Conservation (phyloP, 2,329 filamentous ascomycete genomes). For the Akanthomyces uredinophilus region DNA sequence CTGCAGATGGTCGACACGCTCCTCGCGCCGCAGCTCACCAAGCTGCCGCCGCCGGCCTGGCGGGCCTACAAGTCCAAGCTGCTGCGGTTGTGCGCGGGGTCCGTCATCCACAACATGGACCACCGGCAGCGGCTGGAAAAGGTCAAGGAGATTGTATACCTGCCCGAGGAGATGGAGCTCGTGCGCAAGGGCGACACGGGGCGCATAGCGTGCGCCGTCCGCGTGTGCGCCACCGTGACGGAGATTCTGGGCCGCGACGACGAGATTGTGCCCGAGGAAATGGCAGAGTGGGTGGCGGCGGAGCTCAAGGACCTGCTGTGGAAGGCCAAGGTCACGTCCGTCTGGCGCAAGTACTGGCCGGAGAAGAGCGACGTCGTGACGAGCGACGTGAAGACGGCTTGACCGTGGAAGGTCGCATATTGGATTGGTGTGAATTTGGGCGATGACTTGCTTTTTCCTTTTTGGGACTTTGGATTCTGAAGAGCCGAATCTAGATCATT, state of each 20-base stretch:
- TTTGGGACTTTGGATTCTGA: neutral
- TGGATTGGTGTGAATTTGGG: neutral
- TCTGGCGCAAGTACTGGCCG: neutral
- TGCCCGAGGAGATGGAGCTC: constrained; percentile 25
- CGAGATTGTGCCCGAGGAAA: constrained; percentile 19
- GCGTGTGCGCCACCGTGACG: constrained; percentile 24
- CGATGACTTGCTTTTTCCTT: neutral
- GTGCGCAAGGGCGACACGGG: constrained; percentile 22
- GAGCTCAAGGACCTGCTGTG: constrained; percentile 24
- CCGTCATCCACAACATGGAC: constrained; percentile 13
- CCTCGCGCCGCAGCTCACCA: neutral
- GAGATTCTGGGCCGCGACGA: constrained; percentile 21
- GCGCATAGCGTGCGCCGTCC: constrained; percentile 23
- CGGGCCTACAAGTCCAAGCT: constrained; percentile 22
- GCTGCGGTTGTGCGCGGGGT: constrained; percentile 16
- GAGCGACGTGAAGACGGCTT: neutral
- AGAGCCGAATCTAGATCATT: neutral
- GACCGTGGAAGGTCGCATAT: neutral
- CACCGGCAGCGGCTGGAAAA: constrained; percentile 21
- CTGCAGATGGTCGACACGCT: neutral
- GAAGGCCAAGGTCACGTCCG: constrained; percentile 19
- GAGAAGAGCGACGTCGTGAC: no score
- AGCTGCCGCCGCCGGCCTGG: constrained; percentile 22
- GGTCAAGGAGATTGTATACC: constrained; percentile 24
- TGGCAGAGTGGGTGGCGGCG: constrained; percentile 22